Evolutionary conservation across 169 alveolate species (phyloP).

Genomic region (Cryptosporidium ryanae): DNA sequence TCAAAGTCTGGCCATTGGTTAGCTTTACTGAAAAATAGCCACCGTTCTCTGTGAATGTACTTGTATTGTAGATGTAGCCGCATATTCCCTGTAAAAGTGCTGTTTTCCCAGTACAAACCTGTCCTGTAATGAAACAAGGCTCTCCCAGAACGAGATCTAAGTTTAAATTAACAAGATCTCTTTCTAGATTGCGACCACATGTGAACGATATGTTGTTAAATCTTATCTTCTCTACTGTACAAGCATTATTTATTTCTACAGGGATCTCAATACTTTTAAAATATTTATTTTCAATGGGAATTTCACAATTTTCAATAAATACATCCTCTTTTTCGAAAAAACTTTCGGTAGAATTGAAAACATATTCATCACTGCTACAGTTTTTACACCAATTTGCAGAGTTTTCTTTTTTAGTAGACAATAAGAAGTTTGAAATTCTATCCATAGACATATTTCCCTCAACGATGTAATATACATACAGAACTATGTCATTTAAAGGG

Average conservation of each 20-base stretch:
- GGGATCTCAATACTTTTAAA: no score
- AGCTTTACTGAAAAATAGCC: conserved; percentile 1
- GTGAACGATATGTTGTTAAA: conserved; percentile 18
- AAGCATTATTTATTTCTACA: no score
- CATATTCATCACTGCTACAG: background rate
- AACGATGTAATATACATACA: conserved; percentile 22
- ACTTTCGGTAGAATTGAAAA: background rate
- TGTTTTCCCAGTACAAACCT: conserved; percentile 38
- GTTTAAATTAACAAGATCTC: conserved; percentile 4
- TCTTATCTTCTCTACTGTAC: background rate
- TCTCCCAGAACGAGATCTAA: conserved; percentile 16
- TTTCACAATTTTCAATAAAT: background rate
- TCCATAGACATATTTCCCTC: conserved; percentile 51
- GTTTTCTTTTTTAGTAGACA: background rate
- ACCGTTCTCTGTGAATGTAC: background rate
- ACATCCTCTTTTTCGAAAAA: background rate
- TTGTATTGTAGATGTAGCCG: conserved; percentile 13
- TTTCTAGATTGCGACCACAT: background rate
- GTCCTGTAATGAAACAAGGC: conserved; percentile 43
- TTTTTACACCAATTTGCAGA: background rate
- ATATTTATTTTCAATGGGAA: background rate
- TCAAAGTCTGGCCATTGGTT: background rate
- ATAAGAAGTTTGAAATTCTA: conserved; percentile 53
- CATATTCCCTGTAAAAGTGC: conserved; percentile 64
- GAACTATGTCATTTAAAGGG: conserved; percentile 40